Base-by-base conservation (phyloP, 1,284 basidiomycete genomes). In the Flammula alnicola region DNA sequence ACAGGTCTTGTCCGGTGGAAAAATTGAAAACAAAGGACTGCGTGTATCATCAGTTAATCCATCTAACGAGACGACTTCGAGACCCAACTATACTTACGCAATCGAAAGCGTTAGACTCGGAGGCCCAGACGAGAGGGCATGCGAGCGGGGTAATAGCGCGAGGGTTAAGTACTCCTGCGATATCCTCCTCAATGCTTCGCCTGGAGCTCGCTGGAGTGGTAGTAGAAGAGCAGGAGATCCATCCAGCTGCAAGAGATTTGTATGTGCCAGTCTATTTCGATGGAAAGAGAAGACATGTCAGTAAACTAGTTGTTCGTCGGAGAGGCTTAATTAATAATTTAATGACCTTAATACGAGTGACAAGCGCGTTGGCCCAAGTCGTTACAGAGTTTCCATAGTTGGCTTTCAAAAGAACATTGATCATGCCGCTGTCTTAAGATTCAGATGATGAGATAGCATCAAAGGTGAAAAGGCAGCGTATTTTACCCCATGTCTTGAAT, bases 81-180 rank as follows among this genome's bases (percentile, higher is more conserved):
- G 12, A 10, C 27, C 35, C 23, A 35, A 37, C 16, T 44, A 32
- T 8, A 70, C 77, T 52, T 52, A 80, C 79, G 57, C 80, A 83
- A 54, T 77, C 76, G 51, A 74, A 74, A 3, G 69, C 62, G 55
- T 83, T 83, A 1, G 77, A 64, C 44, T 83, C 79, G 44, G 63
- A 46, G 6, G 78, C 78, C 79, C 80, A 81, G 10, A 72, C 72
- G 5, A 79, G 65, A 14, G 78, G 77, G 55, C 79, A 80, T 25
- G 66, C 63, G 12, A 80, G 67, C 4, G 74, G 73, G 1, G 68
- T 71, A 44, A 76, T 67, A 9, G 68, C 58, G 16, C 62, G 62
- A 29, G 48, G 47, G 40, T 51, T 47, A 32, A 63, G 59, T 20
- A 73, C 44, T 2, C 49, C 58, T n/a, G 56, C 51, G 33, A 78